Conservation (phyloP, 805 yeast genomes). For the Metschnikowia baotianmanensis region DNA sequence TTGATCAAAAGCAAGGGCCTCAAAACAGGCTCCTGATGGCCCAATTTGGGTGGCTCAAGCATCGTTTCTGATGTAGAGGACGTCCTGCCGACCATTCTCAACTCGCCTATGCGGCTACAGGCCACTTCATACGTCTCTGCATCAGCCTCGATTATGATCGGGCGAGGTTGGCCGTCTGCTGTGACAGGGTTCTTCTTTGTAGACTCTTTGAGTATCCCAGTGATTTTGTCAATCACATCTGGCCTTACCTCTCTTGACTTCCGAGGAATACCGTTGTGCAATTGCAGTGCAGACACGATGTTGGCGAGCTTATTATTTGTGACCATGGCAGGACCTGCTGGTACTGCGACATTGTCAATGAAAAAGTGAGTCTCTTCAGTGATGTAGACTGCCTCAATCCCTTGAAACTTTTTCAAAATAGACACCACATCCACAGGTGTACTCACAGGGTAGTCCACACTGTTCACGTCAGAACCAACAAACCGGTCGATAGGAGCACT, state of each 20-base stretch:
- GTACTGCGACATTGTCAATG: slow-evolving; percentile 1
- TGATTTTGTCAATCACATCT: not conserved
- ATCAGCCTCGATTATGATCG: not conserved
- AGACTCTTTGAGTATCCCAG: not conserved
- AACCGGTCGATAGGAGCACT: not conserved
- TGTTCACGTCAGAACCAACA: not conserved
- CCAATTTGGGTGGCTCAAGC: not conserved
- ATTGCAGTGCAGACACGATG: not conserved
- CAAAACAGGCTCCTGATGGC: not conserved
- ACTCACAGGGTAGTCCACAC: not conserved
- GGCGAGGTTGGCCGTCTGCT: not conserved
- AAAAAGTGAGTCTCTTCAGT: slow-evolving; percentile 4
- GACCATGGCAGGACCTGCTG: no score
- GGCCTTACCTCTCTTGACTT: not conserved
- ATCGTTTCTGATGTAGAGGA: not conserved
- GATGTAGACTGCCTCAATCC: slow-evolving; percentile 5
- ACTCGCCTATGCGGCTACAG: not conserved
- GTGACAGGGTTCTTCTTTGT: not conserved
- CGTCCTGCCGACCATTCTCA: not conserved
- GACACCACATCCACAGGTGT: slow-evolving; percentile 1
- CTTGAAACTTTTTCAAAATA: slow-evolving; percentile 1
- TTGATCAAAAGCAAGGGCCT: slow-evolving; percentile 1
- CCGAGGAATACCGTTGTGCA: not conserved
- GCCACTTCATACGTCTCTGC: not conserved
- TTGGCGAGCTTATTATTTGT: not conserved